Percentiles rank a stretch among this genome's conserved stretches.
phyloP scores from a whole-genome alignment of 129 eudicot genomes.

The Lactuca sativa region DNA sequence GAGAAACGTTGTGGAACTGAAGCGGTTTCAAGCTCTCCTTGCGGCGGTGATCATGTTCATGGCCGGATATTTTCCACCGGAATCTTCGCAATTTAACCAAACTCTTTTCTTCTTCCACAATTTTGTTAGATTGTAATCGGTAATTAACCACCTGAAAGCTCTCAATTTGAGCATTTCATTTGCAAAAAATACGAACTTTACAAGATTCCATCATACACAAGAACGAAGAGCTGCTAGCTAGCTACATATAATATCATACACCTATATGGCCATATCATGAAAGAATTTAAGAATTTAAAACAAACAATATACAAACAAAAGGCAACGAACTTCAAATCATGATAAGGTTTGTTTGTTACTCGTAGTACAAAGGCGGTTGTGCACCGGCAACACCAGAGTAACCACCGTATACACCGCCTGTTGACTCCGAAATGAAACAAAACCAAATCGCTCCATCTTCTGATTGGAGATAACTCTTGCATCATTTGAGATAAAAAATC shows the following conservation, averaged over 20 bases:
- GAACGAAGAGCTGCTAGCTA: background rate
- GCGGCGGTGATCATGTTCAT: slow-evolving; percentile 16
- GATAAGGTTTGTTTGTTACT: background rate
- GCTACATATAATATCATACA: background rate
- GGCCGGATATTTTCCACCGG: slow-evolving; percentile 47
- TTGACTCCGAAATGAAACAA: background rate
- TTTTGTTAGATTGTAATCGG: background rate
- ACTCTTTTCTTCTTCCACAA: background rate
- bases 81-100: slow-evolving; percentile 46
- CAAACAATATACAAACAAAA: background rate
- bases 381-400: background rate
- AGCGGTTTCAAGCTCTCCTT: slow-evolving; percentile 31
- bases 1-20: slow-evolving; percentile 40
- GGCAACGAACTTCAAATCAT: background rate
- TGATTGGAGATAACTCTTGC: background rate
- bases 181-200: background rate
- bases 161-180: background rate
- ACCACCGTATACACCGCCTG: background rate
- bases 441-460: background rate
- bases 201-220: background rate
- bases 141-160: background rate
- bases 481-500: background rate
- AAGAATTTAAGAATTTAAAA: background rate
- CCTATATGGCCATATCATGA: background rate
- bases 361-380: background rate